Conservation (phyloP, 2,329 filamentous ascomycete genomes). For the Colletotrichum sansevieriae region DNA sequence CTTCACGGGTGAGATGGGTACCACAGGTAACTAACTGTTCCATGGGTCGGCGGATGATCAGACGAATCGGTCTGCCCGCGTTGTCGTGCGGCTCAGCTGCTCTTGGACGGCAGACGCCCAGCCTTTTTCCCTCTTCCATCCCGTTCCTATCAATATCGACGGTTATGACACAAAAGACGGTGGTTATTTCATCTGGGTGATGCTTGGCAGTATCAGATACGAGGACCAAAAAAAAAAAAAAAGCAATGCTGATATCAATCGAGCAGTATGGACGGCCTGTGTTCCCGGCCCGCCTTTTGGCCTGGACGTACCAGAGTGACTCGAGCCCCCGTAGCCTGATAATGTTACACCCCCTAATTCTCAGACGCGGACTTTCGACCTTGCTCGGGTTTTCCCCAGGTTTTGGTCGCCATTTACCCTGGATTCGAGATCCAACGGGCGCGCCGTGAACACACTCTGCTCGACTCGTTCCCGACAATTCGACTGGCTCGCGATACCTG, state of each 20-base stretch:
- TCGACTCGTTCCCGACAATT: constrained; percentile 4
- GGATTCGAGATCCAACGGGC: constrained; percentile 1
- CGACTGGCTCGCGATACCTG: constrained; percentile 22
- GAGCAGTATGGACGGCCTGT: no score
- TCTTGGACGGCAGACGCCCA: neutral
- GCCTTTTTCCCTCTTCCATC: no score
- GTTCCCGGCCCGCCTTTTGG: no score
- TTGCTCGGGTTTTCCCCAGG: neutral
- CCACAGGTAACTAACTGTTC: no score
- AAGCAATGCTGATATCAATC: no score
- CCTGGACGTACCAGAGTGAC: neutral
- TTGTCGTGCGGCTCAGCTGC: constrained; percentile 12
- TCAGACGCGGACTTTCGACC: no score
- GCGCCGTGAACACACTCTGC: neutral
- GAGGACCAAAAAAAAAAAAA: no score
- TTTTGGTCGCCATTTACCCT: neutral
- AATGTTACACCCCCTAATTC: neutral
- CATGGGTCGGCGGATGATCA: constrained; percentile 1
- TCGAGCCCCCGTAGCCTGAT: neutral
- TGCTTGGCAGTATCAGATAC: neutral
- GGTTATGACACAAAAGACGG: no score
- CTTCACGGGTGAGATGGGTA: no score
- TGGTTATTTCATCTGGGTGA: no score
- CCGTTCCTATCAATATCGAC: no score
- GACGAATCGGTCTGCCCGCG: constrained; percentile 7